These are phyloP conservation scores for Teratosphaeria epicoccoides DNA, from an alignment of 2,329 filamentous ascomycete genomes.

Conservation along the genomic window DNA sequence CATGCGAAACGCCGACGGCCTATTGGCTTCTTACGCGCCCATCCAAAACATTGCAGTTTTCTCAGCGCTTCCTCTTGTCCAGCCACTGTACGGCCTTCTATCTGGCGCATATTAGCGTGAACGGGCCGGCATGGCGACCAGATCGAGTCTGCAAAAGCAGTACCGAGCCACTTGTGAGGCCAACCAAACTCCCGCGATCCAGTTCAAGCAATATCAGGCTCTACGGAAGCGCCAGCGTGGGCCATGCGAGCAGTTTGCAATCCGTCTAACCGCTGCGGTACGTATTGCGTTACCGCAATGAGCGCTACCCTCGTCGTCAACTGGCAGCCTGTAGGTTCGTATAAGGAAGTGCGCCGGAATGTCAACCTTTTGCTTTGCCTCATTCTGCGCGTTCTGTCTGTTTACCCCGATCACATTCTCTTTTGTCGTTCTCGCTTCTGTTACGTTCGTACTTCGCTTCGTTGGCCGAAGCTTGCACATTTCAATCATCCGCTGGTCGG, in stretches of 20 bases:
- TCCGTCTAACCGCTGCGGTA: slow-evolving; percentile 20
- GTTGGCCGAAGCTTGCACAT: slow-evolving; percentile 12
- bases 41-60: not conserved
- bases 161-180: not conserved
- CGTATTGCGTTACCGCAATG: slow-evolving; percentile 10
- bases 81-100: slow-evolving; percentile 1
- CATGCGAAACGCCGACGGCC: not conserved
- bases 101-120: not conserved
- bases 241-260: slow-evolving; percentile 14
- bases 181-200: not conserved
- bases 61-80: slow-evolving; percentile 5
- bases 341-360: slow-evolving; percentile 18
- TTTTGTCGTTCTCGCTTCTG: slow-evolving; percentile 14
- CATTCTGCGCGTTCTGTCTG: not conserved
- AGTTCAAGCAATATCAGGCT: slow-evolving; percentile 13
- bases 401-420: slow-evolving; percentile 2
- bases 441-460: slow-evolving; percentile 17
- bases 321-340: slow-evolving; percentile 9
- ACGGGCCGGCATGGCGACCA: not conserved
- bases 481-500: slow-evolving; percentile 10
- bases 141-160: not conserved
- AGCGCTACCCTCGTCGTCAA: slow-evolving; percentile 10
- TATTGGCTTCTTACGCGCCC: slow-evolving; percentile 8
- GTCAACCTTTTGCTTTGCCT: slow-evolving; percentile 9
- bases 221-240: slow-evolving; percentile 23